Evolutionary conservation across 192 early-diverging fungal species (phyloP).

Genomic region (Backusella psychrophila): DNA sequence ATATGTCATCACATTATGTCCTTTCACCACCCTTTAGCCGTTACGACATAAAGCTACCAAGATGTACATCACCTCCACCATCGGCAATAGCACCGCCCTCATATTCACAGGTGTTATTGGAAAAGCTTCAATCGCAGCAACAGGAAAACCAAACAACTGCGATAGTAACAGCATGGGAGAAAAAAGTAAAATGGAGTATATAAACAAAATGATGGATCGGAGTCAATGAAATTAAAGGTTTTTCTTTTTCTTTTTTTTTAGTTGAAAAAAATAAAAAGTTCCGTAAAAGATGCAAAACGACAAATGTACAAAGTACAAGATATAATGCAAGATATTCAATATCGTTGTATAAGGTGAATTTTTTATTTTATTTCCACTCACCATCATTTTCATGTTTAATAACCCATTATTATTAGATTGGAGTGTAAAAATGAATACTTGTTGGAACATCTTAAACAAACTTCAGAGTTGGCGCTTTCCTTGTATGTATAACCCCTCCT

Average conservation of each 20-base stretch:
- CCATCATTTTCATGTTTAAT: not conserved
- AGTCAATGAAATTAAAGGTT: not conserved
- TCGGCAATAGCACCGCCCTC: not conserved
- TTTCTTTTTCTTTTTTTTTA: not conserved
- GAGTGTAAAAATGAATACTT: slow-evolving; percentile 9
- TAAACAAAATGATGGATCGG: not conserved
- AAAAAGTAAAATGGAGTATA: not conserved
- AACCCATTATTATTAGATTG: not conserved
- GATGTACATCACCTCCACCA: not conserved
- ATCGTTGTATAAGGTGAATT: not conserved
- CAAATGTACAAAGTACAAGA: not conserved
- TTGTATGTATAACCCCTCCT: not conserved
- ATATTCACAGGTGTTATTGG: not conserved
- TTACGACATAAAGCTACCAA: not conserved
- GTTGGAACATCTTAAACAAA: not conserved
- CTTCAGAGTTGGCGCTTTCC: not conserved
- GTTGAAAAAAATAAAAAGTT: not conserved
- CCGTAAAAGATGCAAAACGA: not conserved
- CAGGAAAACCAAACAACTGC: not conserved
- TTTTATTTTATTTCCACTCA: not conserved
- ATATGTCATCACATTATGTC: not conserved
- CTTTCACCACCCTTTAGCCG: not conserved
- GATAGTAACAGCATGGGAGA: not conserved
- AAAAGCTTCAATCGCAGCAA: not conserved
- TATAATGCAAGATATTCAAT: not conserved